A percentile compares a stretch with the other conserved stretches of the same genome.
These are phyloP conservation scores for Barnettozyma hawaiiensis DNA, from an alignment of 1,139 yeast species.

Conservation along the genomic window DNA sequence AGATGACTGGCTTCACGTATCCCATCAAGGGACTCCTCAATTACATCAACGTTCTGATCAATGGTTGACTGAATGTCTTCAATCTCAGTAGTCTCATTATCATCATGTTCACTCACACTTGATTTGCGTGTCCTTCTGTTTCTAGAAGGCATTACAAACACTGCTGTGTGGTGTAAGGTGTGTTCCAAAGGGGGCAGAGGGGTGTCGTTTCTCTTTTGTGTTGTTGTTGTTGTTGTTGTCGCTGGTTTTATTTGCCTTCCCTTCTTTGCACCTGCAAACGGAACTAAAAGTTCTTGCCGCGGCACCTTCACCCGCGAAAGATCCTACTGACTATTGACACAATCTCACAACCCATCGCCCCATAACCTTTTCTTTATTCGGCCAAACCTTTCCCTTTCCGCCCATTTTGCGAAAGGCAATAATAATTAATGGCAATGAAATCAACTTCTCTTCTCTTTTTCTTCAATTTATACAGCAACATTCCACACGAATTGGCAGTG, in stretches of 20 bases:
- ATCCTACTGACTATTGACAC: too few relatives aligned
- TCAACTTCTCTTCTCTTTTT: too few relatives aligned
- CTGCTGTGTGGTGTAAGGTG: not conserved
- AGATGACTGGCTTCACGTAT: conserved; percentile 1
- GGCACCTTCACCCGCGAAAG: too few relatives aligned
- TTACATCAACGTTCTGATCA: conserved; percentile 11
- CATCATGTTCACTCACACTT: not conserved
- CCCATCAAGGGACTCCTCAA: conserved; percentile 9
- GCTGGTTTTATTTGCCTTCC: too few relatives aligned
- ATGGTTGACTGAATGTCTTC: conserved; percentile 8
- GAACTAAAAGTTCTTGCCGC: not conserved
- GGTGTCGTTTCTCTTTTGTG: too few relatives aligned
- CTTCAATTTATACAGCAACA: not conserved
- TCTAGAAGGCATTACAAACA: not conserved
- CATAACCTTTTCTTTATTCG: not conserved
- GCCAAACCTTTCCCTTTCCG: too few relatives aligned
- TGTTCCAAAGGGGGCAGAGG: too few relatives aligned
- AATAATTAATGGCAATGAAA: too few relatives aligned
- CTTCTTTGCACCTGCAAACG: too few relatives aligned
- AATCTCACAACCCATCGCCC: not conserved
- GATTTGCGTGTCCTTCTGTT: not conserved
- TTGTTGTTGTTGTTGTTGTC: not conserved
- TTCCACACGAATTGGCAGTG: not conserved
- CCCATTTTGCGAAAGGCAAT: not conserved
- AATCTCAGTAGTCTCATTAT: too few relatives aligned